Evolutionary conservation across 2,329 filamentous ascomycete species (phyloP).

Genomic region (Aspergillus felis): DNA sequence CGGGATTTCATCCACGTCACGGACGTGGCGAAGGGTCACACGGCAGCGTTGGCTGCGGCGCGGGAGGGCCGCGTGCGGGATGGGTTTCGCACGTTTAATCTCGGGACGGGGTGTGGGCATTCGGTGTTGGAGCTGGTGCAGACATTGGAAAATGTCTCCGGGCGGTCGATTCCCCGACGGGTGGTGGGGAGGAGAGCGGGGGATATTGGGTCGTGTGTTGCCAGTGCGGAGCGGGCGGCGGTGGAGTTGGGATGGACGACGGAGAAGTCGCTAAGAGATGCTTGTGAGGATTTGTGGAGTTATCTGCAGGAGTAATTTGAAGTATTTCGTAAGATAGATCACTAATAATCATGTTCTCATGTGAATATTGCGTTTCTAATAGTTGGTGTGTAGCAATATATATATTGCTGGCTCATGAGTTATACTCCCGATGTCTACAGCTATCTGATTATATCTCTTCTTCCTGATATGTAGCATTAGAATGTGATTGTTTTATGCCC

Average conservation of each 20-base stretch:
- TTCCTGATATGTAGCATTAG: no score
- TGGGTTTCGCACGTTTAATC: conserved; percentile 42
- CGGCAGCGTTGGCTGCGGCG: conserved; percentile 53
- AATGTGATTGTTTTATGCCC: no score
- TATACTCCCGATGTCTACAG: no score
- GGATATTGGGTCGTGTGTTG: conserved; percentile 39
- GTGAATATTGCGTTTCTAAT: no score
- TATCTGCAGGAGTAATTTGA: conserved; percentile 21
- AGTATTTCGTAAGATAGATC: no score
- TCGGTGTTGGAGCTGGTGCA: conserved; percentile 37
- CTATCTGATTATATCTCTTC: no score
- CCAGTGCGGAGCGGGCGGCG: conserved; percentile 35
- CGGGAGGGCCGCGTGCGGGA: conserved; percentile 29
- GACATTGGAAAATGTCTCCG: conserved; percentile 36
- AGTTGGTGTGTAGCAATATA: no score
- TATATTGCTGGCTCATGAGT: no score
- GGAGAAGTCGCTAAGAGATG: conserved; percentile 35
- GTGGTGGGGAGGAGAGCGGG: conserved; percentile 32
- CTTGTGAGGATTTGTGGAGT: conserved; percentile 36
- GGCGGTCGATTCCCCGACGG: conserved; percentile 29
- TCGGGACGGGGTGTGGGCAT: conserved; percentile 37
- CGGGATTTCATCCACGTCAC: conserved; percentile 67
- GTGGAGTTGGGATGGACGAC: conserved; percentile 52
- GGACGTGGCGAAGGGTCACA: conserved; percentile 60
- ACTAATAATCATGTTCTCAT: no score